Evolutionary conservation across 768 basidiomycete species (phyloP).

Genomic region (Suillus occidentalis): DNA sequence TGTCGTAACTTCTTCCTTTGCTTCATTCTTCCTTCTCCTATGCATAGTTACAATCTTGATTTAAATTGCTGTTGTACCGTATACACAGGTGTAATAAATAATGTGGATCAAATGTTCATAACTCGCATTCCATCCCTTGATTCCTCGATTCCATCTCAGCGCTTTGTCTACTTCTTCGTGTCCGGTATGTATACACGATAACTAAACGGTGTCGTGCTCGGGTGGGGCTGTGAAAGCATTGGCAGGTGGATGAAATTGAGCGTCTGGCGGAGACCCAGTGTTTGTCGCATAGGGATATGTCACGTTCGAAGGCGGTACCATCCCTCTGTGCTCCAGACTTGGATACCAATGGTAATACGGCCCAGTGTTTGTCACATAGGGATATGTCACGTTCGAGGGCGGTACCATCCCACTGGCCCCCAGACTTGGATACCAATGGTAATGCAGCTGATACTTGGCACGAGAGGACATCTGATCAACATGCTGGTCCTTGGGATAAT

Average conservation of each 20-base stretch:
- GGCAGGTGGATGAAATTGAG: neutral
- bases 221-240: neutral
- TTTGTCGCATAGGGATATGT: neutral
- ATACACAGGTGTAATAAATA: constrained; percentile 9
- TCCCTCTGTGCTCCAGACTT: neutral
- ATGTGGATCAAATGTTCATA: constrained; percentile 22
- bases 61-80: constrained; percentile 26
- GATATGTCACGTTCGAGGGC: neutral
- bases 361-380: neutral
- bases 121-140: constrained; percentile 16
- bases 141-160: neutral
- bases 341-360: neutral
- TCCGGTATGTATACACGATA: neutral
- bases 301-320: neutral
- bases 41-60: constrained; percentile 19
- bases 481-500: neutral
- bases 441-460: neutral
- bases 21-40: neutral
- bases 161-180: neutral
- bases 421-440: neutral
- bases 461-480: neutral
- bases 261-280: neutral
- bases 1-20: neutral
- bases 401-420: neutral
- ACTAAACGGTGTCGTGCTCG: neutral